Percentiles rank a stretch among this genome's conserved stretches.
Conservation (phyloP, 306 rosid genomes). For the Datisca glomerata region DNA sequence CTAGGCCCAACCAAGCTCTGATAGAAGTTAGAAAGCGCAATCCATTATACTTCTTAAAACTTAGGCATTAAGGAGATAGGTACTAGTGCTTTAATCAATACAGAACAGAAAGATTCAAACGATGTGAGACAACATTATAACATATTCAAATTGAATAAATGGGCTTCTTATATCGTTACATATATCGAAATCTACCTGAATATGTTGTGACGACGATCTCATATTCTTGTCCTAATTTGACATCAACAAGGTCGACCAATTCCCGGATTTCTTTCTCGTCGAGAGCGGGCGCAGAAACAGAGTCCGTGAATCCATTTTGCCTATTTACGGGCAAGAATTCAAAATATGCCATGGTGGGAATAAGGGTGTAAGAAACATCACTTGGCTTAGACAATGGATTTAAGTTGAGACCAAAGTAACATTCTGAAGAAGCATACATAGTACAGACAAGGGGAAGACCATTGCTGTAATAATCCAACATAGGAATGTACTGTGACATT, state of each 20-base stretch:
- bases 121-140: too few species aligned
- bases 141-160: not conserved
- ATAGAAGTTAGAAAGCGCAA: too few species aligned
- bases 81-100: too few species aligned
- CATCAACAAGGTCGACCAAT: slow-evolving; percentile 46
- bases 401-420: slow-evolving; percentile 47
- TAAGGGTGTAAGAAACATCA: slow-evolving; percentile 42
- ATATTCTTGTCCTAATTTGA: slow-evolving; percentile 40
- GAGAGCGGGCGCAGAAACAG: slow-evolving; percentile 7
- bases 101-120: too few species aligned
- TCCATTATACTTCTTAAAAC: too few species aligned
- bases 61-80: too few species aligned
- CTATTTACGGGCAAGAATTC: slow-evolving; percentile 45
- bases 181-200: slow-evolving; percentile 34
- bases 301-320: slow-evolving; percentile 9
- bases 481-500: slow-evolving; percentile 51
- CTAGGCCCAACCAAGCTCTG: too few species aligned
- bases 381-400: slow-evolving; percentile 49
- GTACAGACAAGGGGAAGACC: slow-evolving; percentile 52
- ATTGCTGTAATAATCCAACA: slow-evolving; percentile 35
- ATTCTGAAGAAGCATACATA: slow-evolving; percentile 61
- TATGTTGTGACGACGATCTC: slow-evolving; percentile 60
- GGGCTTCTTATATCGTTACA: not conserved
- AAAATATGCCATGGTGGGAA: slow-evolving; percentile 56
- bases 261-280: slow-evolving; percentile 10